These are phyloP conservation scores for Apiotrichum sp. DNA, from an alignment of 1,284 basidiomycete genomes.

Conservation along the genomic window DNA sequence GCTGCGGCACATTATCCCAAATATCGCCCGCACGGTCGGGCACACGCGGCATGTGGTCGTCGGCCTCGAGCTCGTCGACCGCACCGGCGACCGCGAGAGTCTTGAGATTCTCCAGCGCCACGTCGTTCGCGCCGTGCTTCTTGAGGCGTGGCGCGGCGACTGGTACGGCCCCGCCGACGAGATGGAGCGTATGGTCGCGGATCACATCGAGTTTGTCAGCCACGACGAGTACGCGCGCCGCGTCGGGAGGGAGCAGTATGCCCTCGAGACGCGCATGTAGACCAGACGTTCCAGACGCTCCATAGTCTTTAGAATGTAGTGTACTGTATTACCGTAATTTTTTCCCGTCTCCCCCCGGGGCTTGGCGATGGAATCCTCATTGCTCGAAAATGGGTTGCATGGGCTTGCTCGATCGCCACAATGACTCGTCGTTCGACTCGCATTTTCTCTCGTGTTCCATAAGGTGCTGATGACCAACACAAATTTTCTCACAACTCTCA, in stretches of 20 bases:
- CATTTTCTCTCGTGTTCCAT: too few relatives aligned
- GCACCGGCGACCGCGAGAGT: neutral
- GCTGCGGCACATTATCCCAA: neutral
- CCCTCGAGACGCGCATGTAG: neutral
- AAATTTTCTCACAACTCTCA: too few relatives aligned
- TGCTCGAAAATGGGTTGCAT: too few relatives aligned
- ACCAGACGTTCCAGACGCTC: neutral
- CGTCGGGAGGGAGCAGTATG: neutral
- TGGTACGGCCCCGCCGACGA: constrained; percentile 2
- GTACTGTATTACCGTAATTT: too few relatives aligned
- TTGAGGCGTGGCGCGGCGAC: neutral
- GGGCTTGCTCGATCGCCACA: too few relatives aligned
- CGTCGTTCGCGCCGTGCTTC: neutral
- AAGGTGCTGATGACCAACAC: too few relatives aligned
- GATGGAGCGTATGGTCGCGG: neutral
- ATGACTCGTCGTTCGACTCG: too few relatives aligned
- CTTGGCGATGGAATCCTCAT: too few relatives aligned
- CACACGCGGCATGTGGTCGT: neutral
- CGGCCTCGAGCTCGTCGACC: constrained; percentile 1
- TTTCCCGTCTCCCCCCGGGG: too few relatives aligned
- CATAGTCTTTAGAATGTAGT: too few relatives aligned
- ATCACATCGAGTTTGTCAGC: neutral
- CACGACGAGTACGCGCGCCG: neutral
- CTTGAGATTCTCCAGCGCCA: neutral
- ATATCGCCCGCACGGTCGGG: neutral